phyloP scores from a whole-genome alignment of 2,329 filamentous ascomycete species.

The Zymoseptoria tritici region DNA sequence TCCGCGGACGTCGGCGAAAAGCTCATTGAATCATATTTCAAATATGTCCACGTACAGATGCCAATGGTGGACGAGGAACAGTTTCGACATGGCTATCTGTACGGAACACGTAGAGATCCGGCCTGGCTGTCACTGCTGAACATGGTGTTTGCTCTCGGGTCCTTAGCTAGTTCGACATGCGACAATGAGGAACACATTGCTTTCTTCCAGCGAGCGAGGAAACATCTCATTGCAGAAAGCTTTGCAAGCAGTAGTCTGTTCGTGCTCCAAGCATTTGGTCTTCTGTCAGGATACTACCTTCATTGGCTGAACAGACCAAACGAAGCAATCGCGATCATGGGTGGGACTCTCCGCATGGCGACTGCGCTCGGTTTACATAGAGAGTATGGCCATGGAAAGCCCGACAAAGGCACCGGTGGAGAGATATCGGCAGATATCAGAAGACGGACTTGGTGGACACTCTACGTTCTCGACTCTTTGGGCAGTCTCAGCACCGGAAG shows the following conservation, averaged over 20 bases:
- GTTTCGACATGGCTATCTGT: conserved; percentile 27
- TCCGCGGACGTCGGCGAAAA: conserved; percentile 23
- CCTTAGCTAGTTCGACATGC: conserved; percentile 22
- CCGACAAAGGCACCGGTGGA: conserved; percentile 31
- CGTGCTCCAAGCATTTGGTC: conserved; percentile 25
- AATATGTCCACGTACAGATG: conserved; percentile 27
- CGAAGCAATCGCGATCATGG: conserved; percentile 28
- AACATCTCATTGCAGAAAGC: conserved; percentile 24
- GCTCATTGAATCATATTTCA: conserved; percentile 28
- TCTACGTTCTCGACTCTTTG: conserved; percentile 70
- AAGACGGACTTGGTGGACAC: conserved; percentile 65
- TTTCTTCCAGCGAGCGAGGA: conserved; percentile 26
- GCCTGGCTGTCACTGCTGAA: conserved; percentile 29
- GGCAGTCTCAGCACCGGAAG: conserved; percentile 63
- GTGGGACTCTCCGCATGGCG: conserved; percentile 28
- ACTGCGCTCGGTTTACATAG: conserved; percentile 27
- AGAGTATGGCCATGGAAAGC: conserved; percentile 20
- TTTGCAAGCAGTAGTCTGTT: conserved; percentile 27
- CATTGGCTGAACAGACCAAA: conserved; percentile 30
- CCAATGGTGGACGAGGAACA: conserved; percentile 29
- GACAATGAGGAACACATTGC: conserved; percentile 23
- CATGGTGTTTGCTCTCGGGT: conserved; percentile 27
- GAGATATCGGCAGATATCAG: conserved; percentile 53
- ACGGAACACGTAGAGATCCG: conserved; percentile 23
- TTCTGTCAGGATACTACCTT: conserved; percentile 28